Evolutionary conservation across 306 rosid species (phyloP), one percentile per base, ranked within the genome.

Genomic region (Prosopis cineraria): DNA sequence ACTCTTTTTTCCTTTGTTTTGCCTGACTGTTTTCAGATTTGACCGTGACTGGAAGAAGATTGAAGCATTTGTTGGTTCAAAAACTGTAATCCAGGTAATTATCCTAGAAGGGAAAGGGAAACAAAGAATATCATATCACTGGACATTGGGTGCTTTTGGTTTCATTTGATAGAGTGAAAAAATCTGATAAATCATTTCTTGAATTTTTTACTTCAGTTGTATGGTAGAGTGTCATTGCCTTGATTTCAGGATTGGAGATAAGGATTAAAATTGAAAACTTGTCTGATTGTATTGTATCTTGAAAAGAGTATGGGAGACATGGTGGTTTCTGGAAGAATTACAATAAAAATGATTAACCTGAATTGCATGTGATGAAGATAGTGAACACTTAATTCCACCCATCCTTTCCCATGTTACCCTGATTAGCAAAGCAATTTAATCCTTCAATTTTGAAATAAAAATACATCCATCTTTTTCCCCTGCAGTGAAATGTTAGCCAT

Each of bases 31-130:
- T 81, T 76, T 71, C 85, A 96, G 99, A 82, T 96, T 93, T 37
- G 97, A 93, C 77, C 98, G 99, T 36, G 99, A 96, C 83, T 96
- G 99, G 99, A 96, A 96, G 85, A 96, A 93, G 89, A 96, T 96
- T 80, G 98, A 90, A 90, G 98, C 99, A 66, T 96, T 88, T 86
- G 87, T 96, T 19, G 99, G 97, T 62, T 88, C 99, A 41, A 96
- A 96, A 87, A 90, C 98, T n/a, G 97, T 93, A 74, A 93, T 96
- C 73, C 99, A 96, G 98, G 99, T 95, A 90, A 86, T 67, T 69
- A 50, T 30, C 47, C 41, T 76, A 74, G 27, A 64, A 48, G 29
- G 59, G 52, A 40, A 59, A 64, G 30, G 65, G 62, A 63, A 73
- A 70, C 44, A 63, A 40, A 58, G 27, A 56, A 66, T 40, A 34